Conservation (phyloP, 1,284 basidiomycete genomes). For the Ustilago trichophora region DNA sequence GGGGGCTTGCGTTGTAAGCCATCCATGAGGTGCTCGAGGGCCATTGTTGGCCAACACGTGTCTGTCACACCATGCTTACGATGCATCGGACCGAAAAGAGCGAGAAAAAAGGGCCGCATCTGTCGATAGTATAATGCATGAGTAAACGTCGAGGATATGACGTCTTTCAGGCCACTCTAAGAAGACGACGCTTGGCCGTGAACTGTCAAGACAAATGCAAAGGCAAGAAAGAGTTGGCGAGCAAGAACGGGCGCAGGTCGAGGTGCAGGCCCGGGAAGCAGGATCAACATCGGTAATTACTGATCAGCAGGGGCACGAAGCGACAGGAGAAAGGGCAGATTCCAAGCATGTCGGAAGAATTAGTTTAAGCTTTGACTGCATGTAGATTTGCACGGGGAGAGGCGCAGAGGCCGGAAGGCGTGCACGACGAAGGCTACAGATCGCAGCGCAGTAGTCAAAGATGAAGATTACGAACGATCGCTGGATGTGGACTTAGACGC, state of each 20-base stretch:
- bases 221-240: no score
- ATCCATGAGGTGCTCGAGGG: background rate
- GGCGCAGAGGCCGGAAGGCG: slow-evolving; percentile 2
- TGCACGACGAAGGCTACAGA: background rate
- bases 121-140: slow-evolving; percentile 3
- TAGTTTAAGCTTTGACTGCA: slow-evolving; percentile 24
- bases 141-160: slow-evolving; percentile 1
- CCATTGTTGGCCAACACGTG: no score
- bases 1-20: no score
- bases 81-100: slow-evolving; percentile 3
- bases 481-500: no score
- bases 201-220: background rate
- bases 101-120: slow-evolving; percentile 6
- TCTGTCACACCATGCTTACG: background rate
- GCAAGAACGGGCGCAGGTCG: no score
- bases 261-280: background rate
- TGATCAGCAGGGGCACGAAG: background rate
- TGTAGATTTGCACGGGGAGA: background rate
- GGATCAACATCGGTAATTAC: background rate
- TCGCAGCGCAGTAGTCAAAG: background rate
- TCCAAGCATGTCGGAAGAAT: slow-evolving; percentile 12
- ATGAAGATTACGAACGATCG: no score
- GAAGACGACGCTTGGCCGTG: background rate
- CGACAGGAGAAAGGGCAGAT: slow-evolving; percentile 1
- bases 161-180: background rate